Evolutionary conservation across 768 basidiomycete genomes (phyloP), one percentile per base, ranked within the genome.

Genomic region (Clavulina sp.): DNA sequence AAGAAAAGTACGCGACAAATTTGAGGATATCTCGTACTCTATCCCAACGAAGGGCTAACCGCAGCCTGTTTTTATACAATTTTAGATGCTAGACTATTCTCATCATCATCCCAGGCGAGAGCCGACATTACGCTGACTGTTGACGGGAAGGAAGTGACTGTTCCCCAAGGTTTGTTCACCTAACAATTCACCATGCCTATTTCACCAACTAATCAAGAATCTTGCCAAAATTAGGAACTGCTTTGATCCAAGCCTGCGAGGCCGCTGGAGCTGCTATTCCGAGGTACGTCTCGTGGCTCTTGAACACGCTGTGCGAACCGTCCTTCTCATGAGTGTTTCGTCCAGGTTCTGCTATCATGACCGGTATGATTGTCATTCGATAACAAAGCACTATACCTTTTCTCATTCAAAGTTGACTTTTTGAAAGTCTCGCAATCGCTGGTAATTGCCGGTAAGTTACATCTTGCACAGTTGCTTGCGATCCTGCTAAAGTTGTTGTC

Each of bases 141-240:
- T 38, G 92, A 99, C 66, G 93, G 93, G 57, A 95, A 92, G 68
- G 84, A 91, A 69, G 91, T 99, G 21, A 91, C 88, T 2, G 91
- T 99, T 33, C 89, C 89, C 26, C 89, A 93, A 71, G 93, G 92
- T 85, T 53, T 52, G 80, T 68, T 43, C 54, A 48, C n/a, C 43
- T n/a, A n/a, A n/a, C n/a, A n/a, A n/a, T n/a, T n/a, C n/a, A 26
- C 24, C 43, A 28, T 26, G 43, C 46, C 16, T 30, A 19, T 2
- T 23, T 3, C 19, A 7, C 38, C 21, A 47, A 9, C 18, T 41
- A 16, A 21, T 54, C 31, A n/a, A 30, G 32, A 43, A 51, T 33
- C 41, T 49, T 4, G 34, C 52, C 55, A 56, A 60, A 48, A 41
- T 41, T 53, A 88, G 86, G 87, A 51, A 85, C 88, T 58, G 91